phyloP scores from a whole-genome alignment of 768 basidiomycete genomes.

The Chalciporus piperatus region DNA sequence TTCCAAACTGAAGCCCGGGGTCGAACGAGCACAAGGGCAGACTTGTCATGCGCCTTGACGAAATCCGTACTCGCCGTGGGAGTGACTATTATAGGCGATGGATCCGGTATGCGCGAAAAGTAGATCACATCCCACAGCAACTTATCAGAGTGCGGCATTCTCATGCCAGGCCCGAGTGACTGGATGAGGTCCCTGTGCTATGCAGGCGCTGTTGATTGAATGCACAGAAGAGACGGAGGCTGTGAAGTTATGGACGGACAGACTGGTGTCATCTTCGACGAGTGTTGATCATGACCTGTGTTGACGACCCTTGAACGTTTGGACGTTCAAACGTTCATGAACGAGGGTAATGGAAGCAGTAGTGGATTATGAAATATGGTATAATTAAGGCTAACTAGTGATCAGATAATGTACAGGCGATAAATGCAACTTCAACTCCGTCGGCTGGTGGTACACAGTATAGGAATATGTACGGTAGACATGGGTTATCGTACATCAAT shows the following conservation, averaged over 20 bases:
- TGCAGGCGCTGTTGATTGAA: too few relatives aligned
- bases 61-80: conserved; percentile 16
- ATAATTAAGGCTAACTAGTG: conserved; percentile 32
- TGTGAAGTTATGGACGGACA: neutral
- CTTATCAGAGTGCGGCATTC: neutral
- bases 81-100: neutral
- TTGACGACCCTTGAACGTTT: conserved; percentile 5
- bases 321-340: too few relatives aligned
- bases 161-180: conserved; percentile 7
- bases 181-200: neutral
- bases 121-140: neutral
- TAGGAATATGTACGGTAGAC: conserved; percentile 25
- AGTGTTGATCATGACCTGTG: neutral
- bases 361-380: conserved; percentile 34
- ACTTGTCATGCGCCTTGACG: neutral
- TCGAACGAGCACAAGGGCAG: conserved; percentile 1
- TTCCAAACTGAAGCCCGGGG: neutral
- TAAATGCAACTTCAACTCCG: conserved; percentile 15
- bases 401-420: conserved; percentile 29
- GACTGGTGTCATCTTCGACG: too few relatives aligned
- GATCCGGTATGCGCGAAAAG: neutral
- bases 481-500: conserved; percentile 31
- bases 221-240: too few relatives aligned
- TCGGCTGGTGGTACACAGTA: conserved; percentile 19
- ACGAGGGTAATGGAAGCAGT: neutral